Evolutionary conservation across 805 yeast genomes (phyloP), one percentile per base, ranked within the genome.

Genomic region (Candida sphagnicola): DNA sequence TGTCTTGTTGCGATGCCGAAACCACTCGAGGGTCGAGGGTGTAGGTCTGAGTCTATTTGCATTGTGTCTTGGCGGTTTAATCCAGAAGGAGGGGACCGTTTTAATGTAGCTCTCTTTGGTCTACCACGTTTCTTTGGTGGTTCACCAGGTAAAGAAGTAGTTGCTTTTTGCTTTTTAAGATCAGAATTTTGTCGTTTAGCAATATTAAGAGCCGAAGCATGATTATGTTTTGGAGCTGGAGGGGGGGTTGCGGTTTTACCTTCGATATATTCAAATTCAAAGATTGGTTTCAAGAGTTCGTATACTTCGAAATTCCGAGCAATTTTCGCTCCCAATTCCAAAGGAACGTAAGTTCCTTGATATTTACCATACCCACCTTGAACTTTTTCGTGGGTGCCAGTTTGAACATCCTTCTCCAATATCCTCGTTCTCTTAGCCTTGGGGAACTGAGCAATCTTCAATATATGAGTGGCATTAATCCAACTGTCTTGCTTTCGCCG

Each of bases 321-420:
- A 19, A 68, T 60, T 3, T 65, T 68, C 5, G 50, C 61, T 2
- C 74, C 74, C 18, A 65, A 38, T 12, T 62, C 61, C 35, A 68
- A 57, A 1, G 74, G 74, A 8, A 69, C 73, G 41, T 67, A 69
- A 2, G 74, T 69, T 3, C 74, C 74, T 43, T 65, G 86, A 56
- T 77, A 79, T 49, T 78, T 78, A n/a, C 85, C 86, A 45, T 80
- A 77, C 0, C 86, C 87, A 25, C 86, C 86, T 56, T 80, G 85
- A 18, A 81, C 80, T 49, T 80, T 81, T 49, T 82, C 89, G 51
- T 78, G 82, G 25, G 62, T 65, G n/a, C 84, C 82, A 5, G 77
- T 72, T 41, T 71, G 76, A 30, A 80, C 78, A 46, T 80, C 86
- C 45, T 71, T 70, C 44, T 82, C 88, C 43, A 82, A 72, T 35